These are phyloP conservation scores for Amphibolis antarctica DNA, from an alignment of 106 monocot species.

Conservation along the genomic window DNA sequence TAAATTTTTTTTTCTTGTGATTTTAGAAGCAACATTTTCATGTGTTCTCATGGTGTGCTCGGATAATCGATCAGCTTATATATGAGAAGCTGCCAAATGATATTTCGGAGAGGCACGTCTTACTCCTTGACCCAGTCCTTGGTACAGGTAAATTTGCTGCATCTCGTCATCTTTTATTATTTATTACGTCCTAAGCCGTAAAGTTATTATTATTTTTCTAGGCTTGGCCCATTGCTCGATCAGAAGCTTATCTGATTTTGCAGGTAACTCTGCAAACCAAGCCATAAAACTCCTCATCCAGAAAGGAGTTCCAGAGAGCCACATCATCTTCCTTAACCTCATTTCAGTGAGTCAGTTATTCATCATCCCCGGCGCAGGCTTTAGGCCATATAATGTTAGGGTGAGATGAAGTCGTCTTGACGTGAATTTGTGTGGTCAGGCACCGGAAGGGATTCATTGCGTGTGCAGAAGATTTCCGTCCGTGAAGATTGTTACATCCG, in stretches of 20 bases:
- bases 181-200: not conserved
- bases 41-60: not conserved
- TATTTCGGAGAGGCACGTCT: slow-evolving; percentile 87
- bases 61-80: slow-evolving; percentile 61
- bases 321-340: slow-evolving; percentile 87
- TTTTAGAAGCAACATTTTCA: not conserved
- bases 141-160: slow-evolving; percentile 49
- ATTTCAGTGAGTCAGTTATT: slow-evolving; percentile 56
- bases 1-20: too few relatives aligned
- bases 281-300: slow-evolving; percentile 83
- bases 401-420: too few relatives aligned
- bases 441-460: slow-evolving; percentile 83
- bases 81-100: slow-evolving; percentile 89
- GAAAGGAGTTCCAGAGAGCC: slow-evolving; percentile 81
- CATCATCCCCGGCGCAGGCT: too few relatives aligned
- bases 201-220: too few relatives aligned
- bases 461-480: slow-evolving; percentile 80
- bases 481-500: slow-evolving; percentile 81
- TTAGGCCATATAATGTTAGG: too few relatives aligned
- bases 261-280: slow-evolving; percentile 90
- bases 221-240: too few relatives aligned
- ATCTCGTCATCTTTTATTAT: not conserved
- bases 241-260: too few relatives aligned
- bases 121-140: slow-evolving; percentile 96
- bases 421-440: slow-evolving; percentile 22